Evolutionary conservation across 129 eudicot species (phyloP), one percentile per base, ranked within the genome.

Genomic region (Chrysanthemum seticuspe): DNA sequence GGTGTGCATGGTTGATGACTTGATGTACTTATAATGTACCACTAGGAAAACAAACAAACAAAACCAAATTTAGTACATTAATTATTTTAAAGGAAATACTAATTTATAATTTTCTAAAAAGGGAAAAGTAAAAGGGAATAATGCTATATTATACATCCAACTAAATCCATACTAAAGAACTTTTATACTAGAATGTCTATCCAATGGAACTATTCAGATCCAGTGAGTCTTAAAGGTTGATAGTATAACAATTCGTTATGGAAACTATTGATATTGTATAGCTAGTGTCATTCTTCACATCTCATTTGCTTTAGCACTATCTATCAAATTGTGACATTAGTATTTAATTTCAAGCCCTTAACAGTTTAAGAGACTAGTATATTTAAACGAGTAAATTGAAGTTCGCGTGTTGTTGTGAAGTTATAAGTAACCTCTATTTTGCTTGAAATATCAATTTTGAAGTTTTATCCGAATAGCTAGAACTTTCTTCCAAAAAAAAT

Each of bases 11-110:
- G 27, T 68, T 18, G 13, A 21, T 21, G 21, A 21, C 21, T 21
- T 21, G 21, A 27, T 2, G 61, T 51, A 67, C 59, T 71, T 71
- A 44, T 47, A 50, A 8, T 6, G 31, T 73, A 16, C 66, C 77
- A 74, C 78, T 51, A 36, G 44, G 15, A 74, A 31, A 53, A 53
- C 64, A 40, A 34, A 74, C 72, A 55, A 74, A 31, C 72, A 65
- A 74, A 36, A 2, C 45, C 54, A 31, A 8, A 4, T 4, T 62
- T 29, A 13, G 47, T 10, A 34, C 60, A 29, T 49, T 48, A 62
- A 10, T 25, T 14, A 57, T 47, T 73, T 10, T 40, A 3, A 60
- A 31, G 25, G 19, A 63, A 11, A 12, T 13, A 5, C 3, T 55
- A 4, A 36, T 36, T 4, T 2, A 16, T 31, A 15, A 0, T 3